Percentiles rank a stretch among this genome's conserved stretches.
phyloP scores from a whole-genome alignment of 768 basidiomycete genomes.

The Steccherinum ochraceum region DNA sequence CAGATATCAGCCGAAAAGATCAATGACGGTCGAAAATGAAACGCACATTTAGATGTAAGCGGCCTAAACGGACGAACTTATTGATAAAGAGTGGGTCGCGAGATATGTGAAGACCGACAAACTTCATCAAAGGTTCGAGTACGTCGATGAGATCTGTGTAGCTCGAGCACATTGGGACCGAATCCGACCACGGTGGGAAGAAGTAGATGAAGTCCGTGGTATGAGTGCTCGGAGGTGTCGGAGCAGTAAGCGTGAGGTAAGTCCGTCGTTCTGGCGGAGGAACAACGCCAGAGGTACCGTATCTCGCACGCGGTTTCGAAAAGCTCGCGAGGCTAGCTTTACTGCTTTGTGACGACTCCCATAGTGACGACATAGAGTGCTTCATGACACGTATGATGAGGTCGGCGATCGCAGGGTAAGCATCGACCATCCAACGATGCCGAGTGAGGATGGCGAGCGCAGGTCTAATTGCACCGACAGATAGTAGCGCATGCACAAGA shows the following conservation, averaged over 20 bases:
- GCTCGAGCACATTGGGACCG: constrained; percentile 56
- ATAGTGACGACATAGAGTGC: constrained; percentile 63
- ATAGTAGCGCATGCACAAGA: constrained; percentile 72
- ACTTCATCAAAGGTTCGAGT: constrained; percentile 72
- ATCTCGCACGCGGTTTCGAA: constrained; percentile 56
- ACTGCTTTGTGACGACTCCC: constrained; percentile 40
- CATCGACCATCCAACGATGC: constrained; percentile 81
- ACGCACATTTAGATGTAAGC: constrained; percentile 55
- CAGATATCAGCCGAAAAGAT: no score
- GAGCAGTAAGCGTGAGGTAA: constrained; percentile 68
- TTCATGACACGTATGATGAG: constrained; percentile 73
- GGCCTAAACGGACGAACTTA: constrained; percentile 76
- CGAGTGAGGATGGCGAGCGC: constrained; percentile 74
- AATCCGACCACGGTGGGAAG: constrained; percentile 77
- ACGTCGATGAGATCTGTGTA: constrained; percentile 70
- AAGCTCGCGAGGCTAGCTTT: constrained; percentile 63
- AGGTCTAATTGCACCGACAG: constrained; percentile 78
- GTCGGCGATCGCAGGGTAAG: constrained; percentile 80
- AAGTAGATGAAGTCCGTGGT: constrained; percentile 83
- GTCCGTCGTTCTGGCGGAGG: constrained; percentile 53
- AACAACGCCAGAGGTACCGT: constrained; percentile 48
- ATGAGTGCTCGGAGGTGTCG: constrained; percentile 73
- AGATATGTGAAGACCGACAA: constrained; percentile 75
- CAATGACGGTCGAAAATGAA: no score
- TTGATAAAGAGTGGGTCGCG: constrained; percentile 74